Percentiles rank a stretch among this genome's conserved stretches.
These are phyloP conservation scores for Geotrichum klebahnii DNA, from an alignment of 1,139 yeast species.

Conservation along the genomic window DNA sequence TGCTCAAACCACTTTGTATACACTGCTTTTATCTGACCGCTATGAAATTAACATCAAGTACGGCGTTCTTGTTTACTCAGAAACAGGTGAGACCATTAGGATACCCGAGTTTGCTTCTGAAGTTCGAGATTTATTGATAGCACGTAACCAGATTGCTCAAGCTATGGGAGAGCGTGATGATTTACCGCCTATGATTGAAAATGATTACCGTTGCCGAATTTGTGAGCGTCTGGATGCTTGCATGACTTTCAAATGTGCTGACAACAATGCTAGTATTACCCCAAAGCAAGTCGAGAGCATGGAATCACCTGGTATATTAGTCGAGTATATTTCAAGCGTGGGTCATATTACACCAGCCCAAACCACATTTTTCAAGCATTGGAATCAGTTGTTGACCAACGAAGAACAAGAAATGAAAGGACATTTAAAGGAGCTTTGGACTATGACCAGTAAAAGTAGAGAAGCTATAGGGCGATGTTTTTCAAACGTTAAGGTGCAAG, in stretches of 20 bases:
- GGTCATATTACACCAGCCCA: conserved; percentile 49
- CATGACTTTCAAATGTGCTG: conserved; percentile 59
- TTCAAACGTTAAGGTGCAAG: conserved; percentile 27
- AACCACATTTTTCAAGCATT: conserved; percentile 56
- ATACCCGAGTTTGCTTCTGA: conserved; percentile 44
- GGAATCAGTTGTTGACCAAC: conserved; percentile 69
- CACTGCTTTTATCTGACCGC: conserved; percentile 71
- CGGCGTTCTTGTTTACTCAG: conserved; percentile 72
- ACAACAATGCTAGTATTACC: conserved; percentile 5
- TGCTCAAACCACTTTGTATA: conserved; percentile 85
- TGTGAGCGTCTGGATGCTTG: conserved; percentile 64
- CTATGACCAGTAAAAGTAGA: conserved; percentile 54
- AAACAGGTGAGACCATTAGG: conserved; percentile 52
- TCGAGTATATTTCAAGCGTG: conserved; percentile 50
- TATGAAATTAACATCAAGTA: conserved; percentile 64
- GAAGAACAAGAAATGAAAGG: conserved; percentile 63
- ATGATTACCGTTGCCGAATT: conserved; percentile 56
- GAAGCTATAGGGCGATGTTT: conserved; percentile 62
- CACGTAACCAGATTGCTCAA: conserved; percentile 66
- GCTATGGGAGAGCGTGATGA: conserved; percentile 46
- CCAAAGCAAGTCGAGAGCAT: conserved; percentile 52
- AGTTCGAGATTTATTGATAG: conserved; percentile 59
- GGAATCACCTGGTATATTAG: conserved; percentile 37
- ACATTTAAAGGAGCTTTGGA: conserved; percentile 64
- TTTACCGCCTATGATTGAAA: conserved; percentile 58